phyloP scores from a whole-genome alignment of 2,329 filamentous ascomycete genomes.

The Fusarium anguioides region DNA sequence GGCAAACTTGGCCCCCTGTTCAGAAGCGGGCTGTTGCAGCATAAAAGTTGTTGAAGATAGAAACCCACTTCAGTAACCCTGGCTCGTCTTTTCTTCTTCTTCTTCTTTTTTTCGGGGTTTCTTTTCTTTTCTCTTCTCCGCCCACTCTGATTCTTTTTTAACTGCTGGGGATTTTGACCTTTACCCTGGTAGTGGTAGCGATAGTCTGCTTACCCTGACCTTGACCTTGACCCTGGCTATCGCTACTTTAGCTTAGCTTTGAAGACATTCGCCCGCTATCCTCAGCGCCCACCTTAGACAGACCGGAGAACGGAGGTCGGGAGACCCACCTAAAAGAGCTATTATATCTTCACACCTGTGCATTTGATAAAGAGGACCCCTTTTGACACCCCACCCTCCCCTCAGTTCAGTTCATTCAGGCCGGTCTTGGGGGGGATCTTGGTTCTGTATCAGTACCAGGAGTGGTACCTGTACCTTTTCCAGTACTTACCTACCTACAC shows the following conservation, averaged over 20 bases:
- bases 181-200: not conserved
- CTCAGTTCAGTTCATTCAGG: conserved; percentile 7
- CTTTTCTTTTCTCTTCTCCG: not conserved
- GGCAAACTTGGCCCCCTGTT: not conserved
- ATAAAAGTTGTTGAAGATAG: not conserved
- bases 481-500: not conserved
- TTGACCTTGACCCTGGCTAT: conserved; percentile 22
- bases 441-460: conserved; percentile 8
- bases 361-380: not conserved
- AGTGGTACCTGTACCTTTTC: conserved; percentile 20
- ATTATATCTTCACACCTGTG: conserved; percentile 4
- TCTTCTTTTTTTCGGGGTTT: not conserved
- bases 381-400: conserved; percentile 34
- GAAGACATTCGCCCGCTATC: conserved; percentile 33
- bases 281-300: conserved; percentile 40
- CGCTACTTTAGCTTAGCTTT: conserved; percentile 18
- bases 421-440: conserved; percentile 18
- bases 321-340: conserved; percentile 19
- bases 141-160: not conserved
- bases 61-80: not conserved
- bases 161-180: not conserved
- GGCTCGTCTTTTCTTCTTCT: not conserved
- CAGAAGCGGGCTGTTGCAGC: not conserved
- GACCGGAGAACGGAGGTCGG: conserved; percentile 27
- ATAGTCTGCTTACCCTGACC: not conserved